Conservation (phyloP, 768 basidiomycete species). For the Suillus clintonianus region DNA sequence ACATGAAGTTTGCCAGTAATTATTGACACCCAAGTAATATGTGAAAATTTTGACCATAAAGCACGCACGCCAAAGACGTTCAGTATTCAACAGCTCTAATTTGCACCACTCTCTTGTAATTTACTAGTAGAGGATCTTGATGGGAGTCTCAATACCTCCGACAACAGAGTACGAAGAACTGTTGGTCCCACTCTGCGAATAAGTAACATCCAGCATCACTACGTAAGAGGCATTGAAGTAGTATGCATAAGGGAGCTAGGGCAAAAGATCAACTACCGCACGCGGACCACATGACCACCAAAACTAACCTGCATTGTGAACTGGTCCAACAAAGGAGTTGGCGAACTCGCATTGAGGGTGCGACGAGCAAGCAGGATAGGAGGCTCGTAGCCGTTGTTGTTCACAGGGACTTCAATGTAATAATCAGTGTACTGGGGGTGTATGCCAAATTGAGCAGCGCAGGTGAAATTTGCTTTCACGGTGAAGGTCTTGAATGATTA, state of each 20-base stretch:
- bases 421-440: conserved; percentile 31
- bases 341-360: conserved; percentile 8
- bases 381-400: conserved; percentile 32
- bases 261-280: conserved; percentile 7
- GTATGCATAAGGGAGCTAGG: conserved; percentile 25
- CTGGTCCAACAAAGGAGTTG: conserved; percentile 7
- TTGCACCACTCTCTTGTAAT: background rate
- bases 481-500: conserved; percentile 17
- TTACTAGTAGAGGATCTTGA: conserved; percentile 12
- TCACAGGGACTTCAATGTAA: conserved; percentile 33
- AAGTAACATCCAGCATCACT: conserved; percentile 26
- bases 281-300: background rate
- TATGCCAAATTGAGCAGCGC: conserved; percentile 22
- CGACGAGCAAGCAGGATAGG: conserved; percentile 30
- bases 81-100: background rate
- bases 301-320: conserved; percentile 22
- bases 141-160: conserved; percentile 16
- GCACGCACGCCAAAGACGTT: background rate
- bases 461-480: conserved; percentile 25
- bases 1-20: background rate
- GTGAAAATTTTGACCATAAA: background rate
- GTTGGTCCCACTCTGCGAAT: conserved; percentile 17
- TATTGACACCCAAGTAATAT: background rate
- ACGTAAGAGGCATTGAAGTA: conserved; percentile 25
- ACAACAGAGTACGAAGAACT: conserved; percentile 24